A percentile compares a stretch with the other conserved stretches of the same genome.
These are phyloP conservation scores for Pythium rishiriense DNA, from an alignment of 352 stramenopile genomes.

Conservation along the genomic window DNA sequence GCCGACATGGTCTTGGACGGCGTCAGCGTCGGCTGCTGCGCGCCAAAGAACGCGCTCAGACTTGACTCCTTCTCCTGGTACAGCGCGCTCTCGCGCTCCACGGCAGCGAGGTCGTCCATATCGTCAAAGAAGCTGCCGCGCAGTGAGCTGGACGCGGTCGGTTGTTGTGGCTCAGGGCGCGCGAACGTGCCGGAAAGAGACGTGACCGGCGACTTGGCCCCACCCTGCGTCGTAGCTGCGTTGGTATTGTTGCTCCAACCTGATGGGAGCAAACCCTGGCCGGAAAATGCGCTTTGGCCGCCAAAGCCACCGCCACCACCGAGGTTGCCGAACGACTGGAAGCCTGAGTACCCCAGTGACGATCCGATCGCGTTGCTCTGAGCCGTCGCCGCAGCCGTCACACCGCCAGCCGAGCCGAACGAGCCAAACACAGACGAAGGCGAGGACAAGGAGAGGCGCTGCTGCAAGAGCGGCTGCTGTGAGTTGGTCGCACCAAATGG, in stretches of 20 bases:
- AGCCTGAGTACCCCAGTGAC: slow-evolving; percentile 60
- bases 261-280: slow-evolving; percentile 34
- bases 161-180: neutral
- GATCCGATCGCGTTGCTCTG: slow-evolving; percentile 34
- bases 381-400: slow-evolving; percentile 12
- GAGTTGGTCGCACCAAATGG: no score
- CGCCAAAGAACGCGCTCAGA: slow-evolving; percentile 64
- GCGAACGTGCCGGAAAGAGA: slow-evolving; percentile 6
- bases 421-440: slow-evolving; percentile 26
- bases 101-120: slow-evolving; percentile 68
- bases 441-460: slow-evolving; percentile 11
- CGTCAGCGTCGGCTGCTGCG: slow-evolving; percentile 10
- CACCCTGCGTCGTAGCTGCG: neutral
- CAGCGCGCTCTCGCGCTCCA: slow-evolving; percentile 63
- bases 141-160: slow-evolving; percentile 2
- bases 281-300: slow-evolving; percentile 20
- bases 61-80: slow-evolving; percentile 78
- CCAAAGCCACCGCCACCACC: slow-evolving; percentile 33
- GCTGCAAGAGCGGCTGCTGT: no score
- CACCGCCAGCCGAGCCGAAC: neutral
- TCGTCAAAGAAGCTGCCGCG: slow-evolving; percentile 36
- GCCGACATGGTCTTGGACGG: slow-evolving; percentile 12
- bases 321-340: slow-evolving; percentile 59
- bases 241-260: slow-evolving; percentile 55
- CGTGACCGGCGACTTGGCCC: slow-evolving; percentile 5